Percentiles rank a stretch among this genome's conserved stretches.
Evolutionary conservation across 2,329 filamentous ascomycete genomes (phyloP).

Genomic region (Penicillium sp.): DNA sequence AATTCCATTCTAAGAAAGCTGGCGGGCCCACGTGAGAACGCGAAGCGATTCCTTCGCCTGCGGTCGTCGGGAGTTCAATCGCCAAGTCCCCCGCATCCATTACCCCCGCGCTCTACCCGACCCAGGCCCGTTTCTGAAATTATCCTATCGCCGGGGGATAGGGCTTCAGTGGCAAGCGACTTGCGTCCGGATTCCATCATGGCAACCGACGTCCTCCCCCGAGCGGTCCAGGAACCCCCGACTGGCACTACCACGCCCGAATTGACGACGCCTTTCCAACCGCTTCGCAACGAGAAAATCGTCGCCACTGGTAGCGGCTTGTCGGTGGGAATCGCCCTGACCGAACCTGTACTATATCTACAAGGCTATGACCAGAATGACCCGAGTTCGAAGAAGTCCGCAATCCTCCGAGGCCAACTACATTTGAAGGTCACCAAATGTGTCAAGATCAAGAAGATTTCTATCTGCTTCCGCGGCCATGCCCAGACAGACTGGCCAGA

Average conservation of each 20-base stretch:
- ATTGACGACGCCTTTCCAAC: slow-evolving; percentile 28
- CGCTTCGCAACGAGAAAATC: slow-evolving; percentile 44
- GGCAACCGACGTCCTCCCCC: slow-evolving; percentile 21
- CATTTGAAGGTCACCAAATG: slow-evolving; percentile 79
- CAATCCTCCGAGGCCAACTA: slow-evolving; percentile 78
- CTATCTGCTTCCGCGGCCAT: slow-evolving; percentile 76
- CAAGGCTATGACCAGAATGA: slow-evolving; percentile 48
- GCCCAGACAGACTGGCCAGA: slow-evolving; percentile 95
- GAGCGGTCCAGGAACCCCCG: slow-evolving; percentile 17
- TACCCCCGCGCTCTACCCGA: slow-evolving; percentile 25
- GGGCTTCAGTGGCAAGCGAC: slow-evolving; percentile 23
- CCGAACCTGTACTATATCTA: slow-evolving; percentile 47
- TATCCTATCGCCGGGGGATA: slow-evolving; percentile 32
- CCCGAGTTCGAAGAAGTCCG: slow-evolving; percentile 60
- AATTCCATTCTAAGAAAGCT: slow-evolving; percentile 37
- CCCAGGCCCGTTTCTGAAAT: slow-evolving; percentile 35
- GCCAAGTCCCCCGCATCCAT: slow-evolving; percentile 22
- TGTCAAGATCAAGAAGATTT: slow-evolving; percentile 87
- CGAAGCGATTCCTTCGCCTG: slow-evolving; percentile 45
- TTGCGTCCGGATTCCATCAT: slow-evolving; percentile 29
- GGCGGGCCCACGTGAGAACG: slow-evolving; percentile 45
- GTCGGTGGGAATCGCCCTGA: slow-evolving; percentile 43
- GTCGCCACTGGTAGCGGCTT: slow-evolving; percentile 48
- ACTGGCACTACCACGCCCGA: slow-evolving; percentile 24
- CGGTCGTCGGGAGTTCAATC: slow-evolving; percentile 29